Conservation (phyloP, 352 stramenopile species). For the Thraustochytrium striatum region DNA sequence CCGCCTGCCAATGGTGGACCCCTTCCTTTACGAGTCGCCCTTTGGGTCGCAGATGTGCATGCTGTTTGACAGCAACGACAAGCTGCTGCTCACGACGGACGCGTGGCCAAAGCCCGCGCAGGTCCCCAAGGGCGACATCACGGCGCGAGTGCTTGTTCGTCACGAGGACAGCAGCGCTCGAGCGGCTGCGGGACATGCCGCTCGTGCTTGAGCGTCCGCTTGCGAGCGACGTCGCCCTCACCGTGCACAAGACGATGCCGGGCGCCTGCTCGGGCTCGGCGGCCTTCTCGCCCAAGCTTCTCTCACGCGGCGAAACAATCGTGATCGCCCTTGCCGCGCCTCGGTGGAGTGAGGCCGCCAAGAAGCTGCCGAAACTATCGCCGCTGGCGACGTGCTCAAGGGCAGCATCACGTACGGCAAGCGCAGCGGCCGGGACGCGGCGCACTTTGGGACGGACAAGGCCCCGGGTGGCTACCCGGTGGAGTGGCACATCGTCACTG, state of each 20-base stretch:
- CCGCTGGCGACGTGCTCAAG: slow-evolving; percentile 3
- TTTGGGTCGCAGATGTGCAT: slow-evolving; percentile 86
- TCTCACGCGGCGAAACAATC: slow-evolving; percentile 19
- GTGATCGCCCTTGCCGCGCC: slow-evolving; percentile 19
- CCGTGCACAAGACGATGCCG: slow-evolving; percentile 20
- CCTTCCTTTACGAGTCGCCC: slow-evolving; percentile 80
- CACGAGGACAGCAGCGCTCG: slow-evolving; percentile 73
- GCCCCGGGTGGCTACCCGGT: slow-evolving; percentile 15
- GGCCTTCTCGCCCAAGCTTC: slow-evolving; percentile 13
- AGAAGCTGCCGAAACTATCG: slow-evolving; percentile 24
- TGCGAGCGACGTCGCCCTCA: slow-evolving; percentile 53
- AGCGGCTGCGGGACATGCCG: slow-evolving; percentile 73
- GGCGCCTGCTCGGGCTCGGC: slow-evolving; percentile 54
- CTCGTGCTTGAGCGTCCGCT: slow-evolving; percentile 68
- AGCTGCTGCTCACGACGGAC: slow-evolving; percentile 75
- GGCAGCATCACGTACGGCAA: slow-evolving; percentile 5
- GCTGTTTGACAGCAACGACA: slow-evolving; percentile 88
- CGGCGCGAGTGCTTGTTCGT: slow-evolving; percentile 67
- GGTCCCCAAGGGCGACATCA: slow-evolving; percentile 70
- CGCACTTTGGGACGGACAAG: not conserved
- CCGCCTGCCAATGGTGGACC: slow-evolving; percentile 67
- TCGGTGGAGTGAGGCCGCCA: slow-evolving; percentile 5
- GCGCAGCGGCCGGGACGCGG: slow-evolving; percentile 19
- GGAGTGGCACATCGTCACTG: not conserved
- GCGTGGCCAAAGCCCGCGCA: slow-evolving; percentile 71